Evolutionary conservation across 208 protist species (phyloP).

Genomic region (Leishmania tropica): DNA sequence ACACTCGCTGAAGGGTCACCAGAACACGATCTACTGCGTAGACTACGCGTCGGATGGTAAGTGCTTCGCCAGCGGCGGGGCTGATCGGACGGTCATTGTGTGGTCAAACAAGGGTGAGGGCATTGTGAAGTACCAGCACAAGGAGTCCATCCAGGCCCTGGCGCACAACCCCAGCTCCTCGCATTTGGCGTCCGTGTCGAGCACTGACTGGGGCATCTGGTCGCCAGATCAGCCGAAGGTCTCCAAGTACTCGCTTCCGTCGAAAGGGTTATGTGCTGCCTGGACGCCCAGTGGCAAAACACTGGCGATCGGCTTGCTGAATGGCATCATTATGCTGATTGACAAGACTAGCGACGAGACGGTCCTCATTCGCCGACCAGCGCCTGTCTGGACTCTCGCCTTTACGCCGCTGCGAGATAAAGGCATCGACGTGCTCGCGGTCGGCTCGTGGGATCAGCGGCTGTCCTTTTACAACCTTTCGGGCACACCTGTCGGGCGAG

Average conservation of each 20-base stretch:
- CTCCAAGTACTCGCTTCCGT: conserved; percentile 82
- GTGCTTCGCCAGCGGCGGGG: conserved; percentile 92
- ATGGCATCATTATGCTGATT: conserved; percentile 74
- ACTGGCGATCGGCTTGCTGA: conserved; percentile 92
- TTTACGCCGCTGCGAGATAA: conserved; percentile 93
- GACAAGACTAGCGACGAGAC: conserved; percentile 56
- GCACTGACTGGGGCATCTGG: conserved; percentile 96
- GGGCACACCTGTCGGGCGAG: conserved; percentile 67
- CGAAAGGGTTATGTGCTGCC: conserved; percentile 87
- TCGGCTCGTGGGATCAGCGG: conserved; percentile 96
- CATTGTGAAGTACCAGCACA: conserved; percentile 96
- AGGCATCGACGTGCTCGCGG: conserved; percentile 89
- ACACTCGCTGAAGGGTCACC: conserved; percentile 95
- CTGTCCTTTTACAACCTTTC: conserved; percentile 96
- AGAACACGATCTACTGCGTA: conserved; percentile 93
- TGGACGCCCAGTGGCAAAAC: conserved; percentile 96
- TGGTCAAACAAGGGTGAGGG: conserved; percentile 95
- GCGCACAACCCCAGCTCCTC: conserved; percentile 91
- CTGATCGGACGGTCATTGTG: conserved; percentile 95
- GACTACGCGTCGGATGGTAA: conserved; percentile 92
- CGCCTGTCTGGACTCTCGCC: conserved; percentile 93
- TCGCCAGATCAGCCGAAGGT: conserved; percentile 92
- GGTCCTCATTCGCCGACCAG: conserved; percentile 67
- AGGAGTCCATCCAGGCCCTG: conserved; percentile 94
- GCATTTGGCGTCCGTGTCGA: conserved; percentile 91